A percentile compares a stretch with the other conserved stretches of the same genome.
Conservation (phyloP, 306 rosid genomes). For the Senna tora region DNA sequence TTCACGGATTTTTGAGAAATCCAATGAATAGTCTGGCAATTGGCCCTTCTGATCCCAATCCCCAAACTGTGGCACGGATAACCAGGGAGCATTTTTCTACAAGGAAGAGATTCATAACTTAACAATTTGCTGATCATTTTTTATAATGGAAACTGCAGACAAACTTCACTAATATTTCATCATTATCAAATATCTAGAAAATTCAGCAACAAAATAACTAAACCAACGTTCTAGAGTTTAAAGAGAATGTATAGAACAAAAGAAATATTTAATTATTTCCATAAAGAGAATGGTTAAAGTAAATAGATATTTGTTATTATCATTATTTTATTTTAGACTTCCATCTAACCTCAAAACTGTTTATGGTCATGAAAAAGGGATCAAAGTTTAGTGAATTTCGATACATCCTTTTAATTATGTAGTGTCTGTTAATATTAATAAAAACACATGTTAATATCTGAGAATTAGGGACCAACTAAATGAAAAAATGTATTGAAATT, state of each 20-base stretch:
- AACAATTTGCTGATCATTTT: neutral
- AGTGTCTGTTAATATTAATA: no score
- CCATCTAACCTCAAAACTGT: no score
- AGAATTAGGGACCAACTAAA: no score
- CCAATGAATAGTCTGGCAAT: conserved; percentile 91
- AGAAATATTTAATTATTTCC: neutral
- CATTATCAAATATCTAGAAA: neutral
- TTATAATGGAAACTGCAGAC: neutral
- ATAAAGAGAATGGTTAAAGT: neutral
- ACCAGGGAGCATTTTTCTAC: conserved; percentile 90
- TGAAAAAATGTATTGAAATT: no score
- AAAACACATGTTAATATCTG: no score
- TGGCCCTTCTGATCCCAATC: conserved; percentile 98
- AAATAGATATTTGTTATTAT: neutral
- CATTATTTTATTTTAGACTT: neutral
- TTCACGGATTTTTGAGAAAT: conserved; percentile 96
- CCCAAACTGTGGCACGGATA: conserved; percentile 96
- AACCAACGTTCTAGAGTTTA: neutral
- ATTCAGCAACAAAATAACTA: neutral
- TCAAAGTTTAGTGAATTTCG: no score
- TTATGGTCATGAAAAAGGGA: no score
- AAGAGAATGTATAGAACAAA: neutral
- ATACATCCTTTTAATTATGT: no score
- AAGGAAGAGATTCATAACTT: conserved; percentile 11
- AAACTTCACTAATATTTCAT: neutral